Base-by-base conservation (phyloP, 2,329 filamentous ascomycete genomes). In the Laburnicola sp. region DNA sequence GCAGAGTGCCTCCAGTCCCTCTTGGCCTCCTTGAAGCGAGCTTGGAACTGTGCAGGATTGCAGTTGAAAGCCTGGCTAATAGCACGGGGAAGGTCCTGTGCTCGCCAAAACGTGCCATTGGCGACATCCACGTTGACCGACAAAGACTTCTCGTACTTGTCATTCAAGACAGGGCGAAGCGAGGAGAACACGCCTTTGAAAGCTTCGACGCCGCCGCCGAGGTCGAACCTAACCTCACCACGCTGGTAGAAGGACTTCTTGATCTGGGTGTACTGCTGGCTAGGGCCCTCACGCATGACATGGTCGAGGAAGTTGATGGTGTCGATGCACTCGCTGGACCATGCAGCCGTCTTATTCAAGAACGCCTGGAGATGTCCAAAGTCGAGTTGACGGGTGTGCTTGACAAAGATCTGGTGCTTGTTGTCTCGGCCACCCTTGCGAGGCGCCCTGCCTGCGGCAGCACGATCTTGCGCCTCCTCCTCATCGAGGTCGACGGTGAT, bases 231-330 rank as follows among this genome's bases (percentile, higher is more conserved):
- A 0, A 76, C 73, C 22, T 79, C 66, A 2, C 80, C 80, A 1
- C 76, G 74, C 34, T 84, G 76, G 73, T 95, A 97, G 68, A 96
- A 96, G 6, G 86, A 90, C 9, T 92, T 85, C 71, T 91, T 93
- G 72, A 97, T 88, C 0, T 84, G 74, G 0, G 86, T 78, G 63
- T 90, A 84, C 2, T 79, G 75, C 62, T 84, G 75, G 0, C 86
- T 86, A 0, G 94, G 91, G n/a, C 76, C 80, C 70, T 96, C 85
- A 3, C 94, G 89, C 48, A 99, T 78, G 6, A 93, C 78, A 66
- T 99, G 94, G 57, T 99, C 94, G 3, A 97, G 78, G 65, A 97
- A 97, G 68, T 88, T 96, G 71, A 97, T 83, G 10, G 88, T 86
- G 65, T 94, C 89, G 6, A 93, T 80, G 21, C 93, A 85, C 21